Conservation (phyloP, 1,284 basidiomycete genomes). For the Earliella scabrosa region DNA sequence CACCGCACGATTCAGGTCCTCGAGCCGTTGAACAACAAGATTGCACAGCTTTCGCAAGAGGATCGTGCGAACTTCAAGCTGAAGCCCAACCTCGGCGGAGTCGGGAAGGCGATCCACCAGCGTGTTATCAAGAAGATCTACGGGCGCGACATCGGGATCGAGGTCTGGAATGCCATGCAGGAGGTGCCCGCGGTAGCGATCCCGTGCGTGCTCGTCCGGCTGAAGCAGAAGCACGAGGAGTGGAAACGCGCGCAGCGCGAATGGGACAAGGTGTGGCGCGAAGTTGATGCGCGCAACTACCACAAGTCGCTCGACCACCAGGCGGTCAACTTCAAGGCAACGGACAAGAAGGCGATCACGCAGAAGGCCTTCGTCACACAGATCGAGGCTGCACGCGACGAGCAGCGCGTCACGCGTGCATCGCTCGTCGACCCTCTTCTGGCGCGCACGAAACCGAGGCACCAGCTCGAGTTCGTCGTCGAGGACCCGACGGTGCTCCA, state of each 20-base stretch:
- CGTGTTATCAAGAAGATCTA: slow-evolving; percentile 98
- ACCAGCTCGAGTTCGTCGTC: slow-evolving; percentile 84
- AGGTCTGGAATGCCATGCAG: slow-evolving; percentile 92
- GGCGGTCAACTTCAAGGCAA: slow-evolving; percentile 87
- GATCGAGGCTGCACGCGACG: slow-evolving; percentile 87
- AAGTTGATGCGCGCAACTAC: slow-evolving; percentile 94
- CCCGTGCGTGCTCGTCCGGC: slow-evolving; percentile 88
- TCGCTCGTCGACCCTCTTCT: slow-evolving; percentile 80
- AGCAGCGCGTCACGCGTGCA: slow-evolving; percentile 83
- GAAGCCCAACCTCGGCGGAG: slow-evolving; percentile 89
- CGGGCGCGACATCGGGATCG: slow-evolving; percentile 84
- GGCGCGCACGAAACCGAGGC: slow-evolving; percentile 68
- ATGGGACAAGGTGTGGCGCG: slow-evolving; percentile 99
- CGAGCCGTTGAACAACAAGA: slow-evolving; percentile 92
- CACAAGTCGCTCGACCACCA: slow-evolving; percentile 94
- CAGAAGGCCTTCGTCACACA: slow-evolving; percentile 87
- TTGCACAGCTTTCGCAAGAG: slow-evolving; percentile 80
- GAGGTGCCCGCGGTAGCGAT: slow-evolving; percentile 93
- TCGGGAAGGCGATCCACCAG: slow-evolving; percentile 92
- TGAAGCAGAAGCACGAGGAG: slow-evolving; percentile 98
- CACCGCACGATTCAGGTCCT: slow-evolving; percentile 90
- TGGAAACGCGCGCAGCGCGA: slow-evolving; percentile 99
- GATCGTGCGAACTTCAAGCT: slow-evolving; percentile 88
- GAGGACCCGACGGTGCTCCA: slow-evolving; percentile 82
- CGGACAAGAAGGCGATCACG: slow-evolving; percentile 91